Conservation (phyloP, 192 early-diverging fungal genomes). For the Podila horticola region DNA sequence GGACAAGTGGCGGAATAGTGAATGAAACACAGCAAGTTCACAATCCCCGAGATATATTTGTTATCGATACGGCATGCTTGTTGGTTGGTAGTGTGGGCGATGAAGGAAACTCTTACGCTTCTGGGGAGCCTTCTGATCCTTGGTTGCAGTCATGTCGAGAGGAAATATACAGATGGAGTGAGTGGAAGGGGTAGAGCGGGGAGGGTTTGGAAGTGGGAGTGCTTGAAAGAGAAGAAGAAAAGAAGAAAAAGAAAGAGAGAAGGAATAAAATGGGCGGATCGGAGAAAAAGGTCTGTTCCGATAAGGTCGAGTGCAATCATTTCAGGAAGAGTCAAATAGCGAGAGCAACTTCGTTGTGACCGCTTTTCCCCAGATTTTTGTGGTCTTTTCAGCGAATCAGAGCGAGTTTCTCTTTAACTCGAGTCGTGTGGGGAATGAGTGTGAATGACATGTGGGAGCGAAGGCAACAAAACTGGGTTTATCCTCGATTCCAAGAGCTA, state of each 20-base stretch:
- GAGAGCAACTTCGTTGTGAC: neutral
- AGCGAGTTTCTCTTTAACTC: neutral
- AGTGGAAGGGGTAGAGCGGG: neutral
- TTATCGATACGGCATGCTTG: neutral
- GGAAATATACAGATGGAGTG: neutral
- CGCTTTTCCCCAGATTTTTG: conserved; percentile 1
- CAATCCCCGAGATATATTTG: neutral
- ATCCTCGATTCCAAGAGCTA: no score
- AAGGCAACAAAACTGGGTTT: no score
- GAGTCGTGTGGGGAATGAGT: neutral
- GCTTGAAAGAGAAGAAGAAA: neutral
- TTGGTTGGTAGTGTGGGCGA: neutral
- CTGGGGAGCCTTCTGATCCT: conserved; percentile 22
- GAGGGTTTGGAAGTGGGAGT: conserved; percentile 2
- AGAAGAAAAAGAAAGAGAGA: conserved; percentile 1
- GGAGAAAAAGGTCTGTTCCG: neutral
- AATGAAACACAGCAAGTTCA: no score
- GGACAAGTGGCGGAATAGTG: no score
- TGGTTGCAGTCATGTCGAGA: conserved; percentile 22
- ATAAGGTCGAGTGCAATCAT: neutral
- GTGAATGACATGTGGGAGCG: neutral
- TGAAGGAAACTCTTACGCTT: conserved; percentile 35
- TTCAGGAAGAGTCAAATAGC: neutral
- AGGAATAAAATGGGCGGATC: conserved; percentile 1
- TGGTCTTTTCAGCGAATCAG: neutral